A percentile compares a stretch with the other conserved stretches of the same genome.
These are phyloP conservation scores for Zasmidium cellare DNA, from an alignment of 2,329 filamentous ascomycete species.

Conservation along the genomic window DNA sequence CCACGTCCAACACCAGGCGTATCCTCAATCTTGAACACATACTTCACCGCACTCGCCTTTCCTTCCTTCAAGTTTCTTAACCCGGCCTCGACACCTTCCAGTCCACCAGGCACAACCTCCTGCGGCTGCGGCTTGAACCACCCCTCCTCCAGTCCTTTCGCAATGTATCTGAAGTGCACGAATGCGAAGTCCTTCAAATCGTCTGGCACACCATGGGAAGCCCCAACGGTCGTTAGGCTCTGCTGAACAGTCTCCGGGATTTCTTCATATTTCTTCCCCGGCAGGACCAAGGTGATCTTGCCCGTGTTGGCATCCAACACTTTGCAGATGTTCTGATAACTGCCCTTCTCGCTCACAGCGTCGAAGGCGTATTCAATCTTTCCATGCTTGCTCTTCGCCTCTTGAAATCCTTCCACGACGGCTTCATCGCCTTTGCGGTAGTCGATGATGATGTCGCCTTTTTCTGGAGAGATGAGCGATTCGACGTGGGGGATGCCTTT, in stretches of 20 bases:
- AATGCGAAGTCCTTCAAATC: conserved; percentile 38
- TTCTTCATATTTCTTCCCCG: conserved; percentile 42
- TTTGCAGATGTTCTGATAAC: conserved; percentile 39
- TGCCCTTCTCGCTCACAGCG: conserved; percentile 32
- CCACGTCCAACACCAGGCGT: conserved; percentile 33
- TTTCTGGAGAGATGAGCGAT: conserved; percentile 51
- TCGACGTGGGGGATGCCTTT: conserved; percentile 53
- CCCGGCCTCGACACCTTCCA: conserved; percentile 55
- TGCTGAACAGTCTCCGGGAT: conserved; percentile 41
- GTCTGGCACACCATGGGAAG: conserved; percentile 28
- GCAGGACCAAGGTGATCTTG: conserved; percentile 35
- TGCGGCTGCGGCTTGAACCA: conserved; percentile 39
- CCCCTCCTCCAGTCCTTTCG: conserved; percentile 35
- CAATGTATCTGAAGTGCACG: conserved; percentile 35
- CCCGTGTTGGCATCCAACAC: conserved; percentile 38
- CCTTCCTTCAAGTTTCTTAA: conserved; percentile 59
- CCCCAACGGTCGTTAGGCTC: conserved; percentile 39
- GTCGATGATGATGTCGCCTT: conserved; percentile 61
- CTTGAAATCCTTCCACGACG: conserved; percentile 31
- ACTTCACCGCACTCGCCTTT: conserved; percentile 64
- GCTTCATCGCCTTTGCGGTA: conserved; percentile 49
- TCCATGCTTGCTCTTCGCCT: conserved; percentile 25
- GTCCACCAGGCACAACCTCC: conserved; percentile 55
- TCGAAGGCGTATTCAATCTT: conserved; percentile 35
- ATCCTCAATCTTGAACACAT: conserved; percentile 59